phyloP scores from a whole-genome alignment of 2,329 filamentous ascomycete genomes.

The Epichloe brachyelytri region DNA sequence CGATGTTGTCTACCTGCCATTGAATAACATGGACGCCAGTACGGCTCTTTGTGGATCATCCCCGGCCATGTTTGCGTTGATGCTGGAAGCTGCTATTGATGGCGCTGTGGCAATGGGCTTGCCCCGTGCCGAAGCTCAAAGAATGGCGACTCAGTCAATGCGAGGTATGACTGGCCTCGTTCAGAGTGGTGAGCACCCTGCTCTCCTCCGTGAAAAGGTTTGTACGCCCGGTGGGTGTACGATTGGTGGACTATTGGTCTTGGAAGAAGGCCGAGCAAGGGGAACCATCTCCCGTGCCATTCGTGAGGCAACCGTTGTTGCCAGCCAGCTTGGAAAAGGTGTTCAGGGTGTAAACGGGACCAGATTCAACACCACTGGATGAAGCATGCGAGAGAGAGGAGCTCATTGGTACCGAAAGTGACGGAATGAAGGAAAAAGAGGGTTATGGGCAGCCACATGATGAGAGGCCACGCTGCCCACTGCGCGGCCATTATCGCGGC shows the following conservation, averaged over 20 bases:
- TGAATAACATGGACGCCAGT: slow-evolving; percentile 55
- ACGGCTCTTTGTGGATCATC: slow-evolving; percentile 65
- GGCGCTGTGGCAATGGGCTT: slow-evolving; percentile 70
- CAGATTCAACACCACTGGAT: slow-evolving; percentile 9
- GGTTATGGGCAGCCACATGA: no score
- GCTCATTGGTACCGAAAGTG: not conserved
- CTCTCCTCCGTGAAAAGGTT: slow-evolving; percentile 63
- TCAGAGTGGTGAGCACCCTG: slow-evolving; percentile 60
- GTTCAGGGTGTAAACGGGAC: slow-evolving; percentile 26
- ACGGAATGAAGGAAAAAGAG: not conserved
- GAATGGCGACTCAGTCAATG: slow-evolving; percentile 73
- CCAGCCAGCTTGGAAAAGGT: slow-evolving; percentile 43
- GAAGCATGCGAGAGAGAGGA: not conserved
- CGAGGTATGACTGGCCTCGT: slow-evolving; percentile 58
- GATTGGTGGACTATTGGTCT: slow-evolving; percentile 57
- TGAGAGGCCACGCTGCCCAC: no score
- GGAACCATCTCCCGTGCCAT: slow-evolving; percentile 56
- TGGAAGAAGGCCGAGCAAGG: slow-evolving; percentile 61
- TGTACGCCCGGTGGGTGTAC: slow-evolving; percentile 67
- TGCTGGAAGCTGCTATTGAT: slow-evolving; percentile 64
- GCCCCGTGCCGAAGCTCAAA: slow-evolving; percentile 56
- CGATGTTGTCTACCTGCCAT: slow-evolving; percentile 53
- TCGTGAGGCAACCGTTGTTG: slow-evolving; percentile 57
- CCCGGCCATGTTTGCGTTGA: slow-evolving; percentile 62
- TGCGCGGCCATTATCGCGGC: no score